A percentile compares a stretch with the other conserved stretches of the same genome.
phyloP scores from a whole-genome alignment of 2,329 filamentous ascomycete genomes.

The Zasmidium cellare region DNA sequence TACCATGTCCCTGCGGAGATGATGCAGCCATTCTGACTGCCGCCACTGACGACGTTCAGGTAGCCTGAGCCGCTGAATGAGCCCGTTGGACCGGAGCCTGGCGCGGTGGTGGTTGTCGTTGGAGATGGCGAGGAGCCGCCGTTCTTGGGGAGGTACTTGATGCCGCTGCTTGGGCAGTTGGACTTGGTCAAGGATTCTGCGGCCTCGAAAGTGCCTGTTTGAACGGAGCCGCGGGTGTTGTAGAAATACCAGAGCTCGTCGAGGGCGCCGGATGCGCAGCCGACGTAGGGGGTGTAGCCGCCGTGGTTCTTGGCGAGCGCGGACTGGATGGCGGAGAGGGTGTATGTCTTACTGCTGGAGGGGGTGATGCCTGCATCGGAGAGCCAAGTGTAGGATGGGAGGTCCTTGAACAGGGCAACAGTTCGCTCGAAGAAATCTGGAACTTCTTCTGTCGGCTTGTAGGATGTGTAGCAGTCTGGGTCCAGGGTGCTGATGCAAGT shows the following conservation, averaged over 20 bases:
- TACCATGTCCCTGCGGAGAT: conserved; percentile 70
- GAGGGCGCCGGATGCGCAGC: conserved; percentile 52
- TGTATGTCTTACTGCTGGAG: conserved; percentile 59
- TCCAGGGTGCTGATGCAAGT: conserved; percentile 71
- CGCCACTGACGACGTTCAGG: conserved; percentile 56
- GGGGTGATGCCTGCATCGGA: conserved; percentile 61
- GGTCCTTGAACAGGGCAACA: conserved; percentile 64
- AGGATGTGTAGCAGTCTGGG: conserved; percentile 62
- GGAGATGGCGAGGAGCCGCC: conserved; percentile 31
- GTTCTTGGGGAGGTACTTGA: conserved; percentile 65
- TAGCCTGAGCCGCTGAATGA: conserved; percentile 62
- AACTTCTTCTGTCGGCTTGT: conserved; percentile 61
- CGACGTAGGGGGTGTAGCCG: conserved; percentile 59
- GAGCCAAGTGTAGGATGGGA: conserved; percentile 66
- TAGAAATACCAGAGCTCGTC: conserved; percentile 65
- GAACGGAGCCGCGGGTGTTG: conserved; percentile 60
- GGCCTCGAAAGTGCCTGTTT: conserved; percentile 62
- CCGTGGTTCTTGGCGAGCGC: conserved; percentile 57
- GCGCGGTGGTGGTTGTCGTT: conserved; percentile 27
- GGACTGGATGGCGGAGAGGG: conserved; percentile 57
- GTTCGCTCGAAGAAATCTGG: conserved; percentile 68
- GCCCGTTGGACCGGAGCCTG: conserved; percentile 36
- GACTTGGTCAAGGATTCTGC: conserved; percentile 56
- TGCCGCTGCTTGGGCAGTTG: conserved; percentile 61
- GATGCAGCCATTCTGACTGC: conserved; percentile 61